These are phyloP conservation scores for Rhynchosporium secalis DNA, from an alignment of 2,329 filamentous ascomycete genomes.

Conservation along the genomic window DNA sequence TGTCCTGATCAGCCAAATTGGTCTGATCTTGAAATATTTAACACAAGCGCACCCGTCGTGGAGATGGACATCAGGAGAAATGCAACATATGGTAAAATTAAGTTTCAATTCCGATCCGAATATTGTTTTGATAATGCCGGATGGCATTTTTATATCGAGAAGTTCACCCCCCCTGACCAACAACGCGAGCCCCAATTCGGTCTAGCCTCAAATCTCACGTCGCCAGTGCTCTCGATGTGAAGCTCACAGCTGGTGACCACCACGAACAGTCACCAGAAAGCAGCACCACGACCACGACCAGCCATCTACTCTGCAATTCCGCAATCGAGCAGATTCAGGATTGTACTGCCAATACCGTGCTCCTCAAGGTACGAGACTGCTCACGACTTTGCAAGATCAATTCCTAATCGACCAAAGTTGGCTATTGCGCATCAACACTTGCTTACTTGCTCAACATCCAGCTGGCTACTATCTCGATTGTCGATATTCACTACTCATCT, in stretches of 20 bases:
- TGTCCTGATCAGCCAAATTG: too few species aligned
- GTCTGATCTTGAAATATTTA: too few species aligned
- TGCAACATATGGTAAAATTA: too few species aligned
- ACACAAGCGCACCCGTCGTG: too few species aligned
- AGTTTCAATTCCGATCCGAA: too few species aligned
- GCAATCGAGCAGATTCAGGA: conserved; percentile 8
- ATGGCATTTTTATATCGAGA: too few species aligned
- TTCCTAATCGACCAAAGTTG: conserved; percentile 9
- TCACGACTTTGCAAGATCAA: not conserved
- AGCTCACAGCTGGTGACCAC: conserved; percentile 4
- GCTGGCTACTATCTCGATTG: conserved; percentile 11
- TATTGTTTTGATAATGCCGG: too few species aligned
- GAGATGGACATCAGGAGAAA: too few species aligned
- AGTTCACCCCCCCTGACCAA: not conserved
- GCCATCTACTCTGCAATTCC: conserved; percentile 25
- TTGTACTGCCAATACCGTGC: conserved; percentile 2
- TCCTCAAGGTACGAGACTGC: conserved; percentile 20
- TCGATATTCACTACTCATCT: conserved; percentile 16
- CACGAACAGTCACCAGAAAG: conserved; percentile 18
- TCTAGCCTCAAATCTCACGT: not conserved
- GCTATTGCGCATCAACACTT: conserved; percentile 8
- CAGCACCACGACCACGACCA: conserved; percentile 31
- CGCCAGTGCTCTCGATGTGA: not conserved
- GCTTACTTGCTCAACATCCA: conserved; percentile 15
- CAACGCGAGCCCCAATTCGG: not conserved